Conservation (phyloP, 2,329 filamentous ascomycete species). For the Metarhizium anisopliae region DNA sequence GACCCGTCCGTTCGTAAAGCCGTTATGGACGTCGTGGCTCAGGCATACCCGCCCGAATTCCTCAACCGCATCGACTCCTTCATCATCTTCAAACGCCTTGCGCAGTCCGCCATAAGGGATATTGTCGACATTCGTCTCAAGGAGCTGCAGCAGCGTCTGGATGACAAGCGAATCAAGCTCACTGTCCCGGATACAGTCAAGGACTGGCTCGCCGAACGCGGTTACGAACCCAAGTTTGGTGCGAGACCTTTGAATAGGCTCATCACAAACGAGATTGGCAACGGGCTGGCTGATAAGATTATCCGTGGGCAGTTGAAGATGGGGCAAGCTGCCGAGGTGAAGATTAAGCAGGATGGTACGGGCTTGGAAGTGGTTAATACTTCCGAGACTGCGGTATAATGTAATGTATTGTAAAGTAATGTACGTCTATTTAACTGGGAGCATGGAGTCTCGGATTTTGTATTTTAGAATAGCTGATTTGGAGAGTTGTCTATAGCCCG, state of each 20-base stretch:
- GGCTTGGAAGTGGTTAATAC: constrained; percentile 42
- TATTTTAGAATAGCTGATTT: neutral
- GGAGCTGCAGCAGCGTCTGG: constrained; percentile 74
- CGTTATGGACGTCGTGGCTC: constrained; percentile 80
- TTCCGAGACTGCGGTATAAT: constrained; percentile 6
- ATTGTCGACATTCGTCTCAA: constrained; percentile 88
- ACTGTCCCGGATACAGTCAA: constrained; percentile 63
- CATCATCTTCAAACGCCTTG: constrained; percentile 88
- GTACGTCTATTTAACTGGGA: neutral
- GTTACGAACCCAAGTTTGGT: constrained; percentile 87
- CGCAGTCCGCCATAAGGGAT: constrained; percentile 67
- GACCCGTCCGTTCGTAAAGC: constrained; percentile 63
- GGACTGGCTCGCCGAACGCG: constrained; percentile 78
- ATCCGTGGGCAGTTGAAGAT: constrained; percentile 74
- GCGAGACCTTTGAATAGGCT: constrained; percentile 85
- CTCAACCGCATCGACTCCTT: constrained; percentile 95
- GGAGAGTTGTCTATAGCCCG: too few relatives aligned
- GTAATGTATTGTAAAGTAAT: neutral
- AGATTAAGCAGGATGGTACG: constrained; percentile 52
- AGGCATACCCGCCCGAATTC: constrained; percentile 79
- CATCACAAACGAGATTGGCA: constrained; percentile 83
- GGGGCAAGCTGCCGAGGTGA: constrained; percentile 65
- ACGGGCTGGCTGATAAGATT: constrained; percentile 81
- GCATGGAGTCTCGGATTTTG: neutral
- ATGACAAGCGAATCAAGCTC: constrained; percentile 76